Conservation (phyloP, 768 basidiomycete genomes). For the Russula dissimulans region DNA sequence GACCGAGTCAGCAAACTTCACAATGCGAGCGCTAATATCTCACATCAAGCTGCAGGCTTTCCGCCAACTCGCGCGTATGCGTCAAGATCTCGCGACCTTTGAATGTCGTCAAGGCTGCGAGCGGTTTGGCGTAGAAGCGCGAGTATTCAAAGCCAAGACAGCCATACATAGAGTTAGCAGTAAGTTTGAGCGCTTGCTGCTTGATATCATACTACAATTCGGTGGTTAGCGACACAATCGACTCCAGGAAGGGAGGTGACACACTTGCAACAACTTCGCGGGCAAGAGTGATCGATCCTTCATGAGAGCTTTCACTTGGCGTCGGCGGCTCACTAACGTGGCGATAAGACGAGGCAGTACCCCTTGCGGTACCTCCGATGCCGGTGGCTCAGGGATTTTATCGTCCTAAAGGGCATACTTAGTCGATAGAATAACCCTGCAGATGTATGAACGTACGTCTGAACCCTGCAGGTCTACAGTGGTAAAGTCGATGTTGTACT, state of each 20-base stretch:
- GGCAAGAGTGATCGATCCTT: slow-evolving; percentile 69
- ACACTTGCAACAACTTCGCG: slow-evolving; percentile 77
- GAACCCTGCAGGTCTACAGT: slow-evolving; percentile 71
- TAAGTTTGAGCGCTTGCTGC: slow-evolving; percentile 93
- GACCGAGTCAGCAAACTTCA: not conserved
- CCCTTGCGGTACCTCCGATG: slow-evolving; percentile 61
- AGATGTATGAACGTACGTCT: slow-evolving; percentile 32
- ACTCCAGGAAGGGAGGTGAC: slow-evolving; percentile 4
- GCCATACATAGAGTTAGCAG: slow-evolving; percentile 99
- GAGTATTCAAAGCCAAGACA: slow-evolving; percentile 98
- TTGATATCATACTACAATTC: slow-evolving; percentile 81
- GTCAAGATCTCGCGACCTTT: slow-evolving; percentile 97
- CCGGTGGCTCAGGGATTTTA: slow-evolving; percentile 83
- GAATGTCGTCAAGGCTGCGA: slow-evolving; percentile 96
- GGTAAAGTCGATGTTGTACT: slow-evolving; percentile 99
- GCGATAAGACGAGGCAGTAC: slow-evolving; percentile 96
- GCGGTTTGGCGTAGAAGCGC: slow-evolving; percentile 89
- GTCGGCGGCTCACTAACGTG: slow-evolving; percentile 84
- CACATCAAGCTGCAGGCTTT: slow-evolving; percentile 82
- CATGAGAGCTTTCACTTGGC: slow-evolving; percentile 90
- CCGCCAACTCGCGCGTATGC: slow-evolving; percentile 86
- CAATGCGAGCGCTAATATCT: slow-evolving; percentile 1
- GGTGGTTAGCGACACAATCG: not conserved
- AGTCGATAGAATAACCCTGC: not conserved
- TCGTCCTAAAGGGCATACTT: slow-evolving; percentile 50